These are phyloP conservation scores for Septoria linicola DNA, from an alignment of 2,329 filamentous ascomycete genomes.

Conservation along the genomic window DNA sequence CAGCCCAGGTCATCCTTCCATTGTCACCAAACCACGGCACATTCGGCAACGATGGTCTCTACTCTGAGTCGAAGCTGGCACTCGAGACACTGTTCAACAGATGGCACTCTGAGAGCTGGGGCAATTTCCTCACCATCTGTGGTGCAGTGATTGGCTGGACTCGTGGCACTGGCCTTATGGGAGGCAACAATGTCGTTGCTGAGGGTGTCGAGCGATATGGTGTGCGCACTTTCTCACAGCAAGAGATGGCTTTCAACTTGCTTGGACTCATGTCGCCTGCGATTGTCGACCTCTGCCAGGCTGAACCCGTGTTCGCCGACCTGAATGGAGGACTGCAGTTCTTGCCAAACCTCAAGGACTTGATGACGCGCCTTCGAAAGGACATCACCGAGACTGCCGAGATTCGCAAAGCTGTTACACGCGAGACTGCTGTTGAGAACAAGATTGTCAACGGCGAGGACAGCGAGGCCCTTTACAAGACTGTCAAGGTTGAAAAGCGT, in stretches of 20 bases:
- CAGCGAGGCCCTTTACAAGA: slow-evolving; percentile 90
- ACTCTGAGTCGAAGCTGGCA: slow-evolving; percentile 96
- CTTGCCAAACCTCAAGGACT: slow-evolving; percentile 89
- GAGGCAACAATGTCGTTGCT: slow-evolving; percentile 94
- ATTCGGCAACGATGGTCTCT: slow-evolving; percentile 95
- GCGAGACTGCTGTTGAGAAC: slow-evolving; percentile 95
- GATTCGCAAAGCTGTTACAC: slow-evolving; percentile 86
- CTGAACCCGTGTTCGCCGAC: slow-evolving; percentile 93
- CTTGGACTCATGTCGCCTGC: slow-evolving; percentile 92
- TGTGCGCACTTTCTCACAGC: slow-evolving; percentile 96
- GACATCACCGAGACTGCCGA: slow-evolving; percentile 95
- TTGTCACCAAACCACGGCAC: slow-evolving; percentile 98
- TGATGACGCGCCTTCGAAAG: slow-evolving; percentile 90
- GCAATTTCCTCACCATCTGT: slow-evolving; percentile 95
- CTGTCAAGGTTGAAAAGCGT: slow-evolving; percentile 86
- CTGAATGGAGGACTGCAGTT: slow-evolving; percentile 97
- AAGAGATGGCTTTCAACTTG: slow-evolving; percentile 99
- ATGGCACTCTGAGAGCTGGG: slow-evolving; percentile 97
- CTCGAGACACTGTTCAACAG: slow-evolving; percentile 97
- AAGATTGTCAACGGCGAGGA: slow-evolving; percentile 94
- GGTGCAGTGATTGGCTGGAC: slow-evolving; percentile 99
- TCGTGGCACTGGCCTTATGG: slow-evolving; percentile 96
- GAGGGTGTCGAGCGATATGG: slow-evolving; percentile 96
- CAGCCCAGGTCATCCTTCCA: slow-evolving; percentile 92
- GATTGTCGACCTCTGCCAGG: slow-evolving; percentile 93